Evolutionary conservation across 176 grass and related monocot genomes (phyloP).

Genomic region (Saccharum officinarum): DNA sequence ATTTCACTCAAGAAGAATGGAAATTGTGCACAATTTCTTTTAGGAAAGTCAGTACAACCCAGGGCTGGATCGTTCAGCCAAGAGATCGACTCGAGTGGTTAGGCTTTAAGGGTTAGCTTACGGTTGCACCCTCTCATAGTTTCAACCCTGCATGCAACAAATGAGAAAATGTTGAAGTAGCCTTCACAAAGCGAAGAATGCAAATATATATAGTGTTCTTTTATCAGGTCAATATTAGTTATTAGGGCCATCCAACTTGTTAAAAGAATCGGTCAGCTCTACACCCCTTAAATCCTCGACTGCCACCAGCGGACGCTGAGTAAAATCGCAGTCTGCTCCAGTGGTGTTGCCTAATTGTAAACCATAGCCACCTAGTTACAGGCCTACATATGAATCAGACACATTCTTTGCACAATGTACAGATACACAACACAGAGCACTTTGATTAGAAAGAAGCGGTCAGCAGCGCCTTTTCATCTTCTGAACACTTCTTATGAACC

Average conservation of each 20-base stretch:
- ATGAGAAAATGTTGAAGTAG: background rate
- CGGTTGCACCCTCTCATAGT: background rate
- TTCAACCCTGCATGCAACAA: background rate
- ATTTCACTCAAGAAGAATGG: too few relatives aligned
- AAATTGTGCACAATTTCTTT: too few relatives aligned
- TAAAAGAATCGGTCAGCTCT: slow-evolving; percentile 27
- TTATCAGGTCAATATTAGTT: background rate
- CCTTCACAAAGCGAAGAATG: background rate
- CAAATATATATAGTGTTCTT: background rate
- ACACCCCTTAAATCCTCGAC: background rate
- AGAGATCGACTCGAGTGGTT: background rate
- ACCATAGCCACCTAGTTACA: slow-evolving; percentile 17
- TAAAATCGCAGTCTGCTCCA: slow-evolving; percentile 37
- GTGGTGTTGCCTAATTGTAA: background rate
- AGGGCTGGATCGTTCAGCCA: background rate
- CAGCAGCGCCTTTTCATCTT: slow-evolving; percentile 51
- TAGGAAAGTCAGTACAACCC: too few relatives aligned
- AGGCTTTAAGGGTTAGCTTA: background rate
- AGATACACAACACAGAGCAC: background rate
- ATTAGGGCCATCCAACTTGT: slow-evolving; percentile 12
- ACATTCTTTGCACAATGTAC: slow-evolving; percentile 41
- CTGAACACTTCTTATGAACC: slow-evolving; percentile 75
- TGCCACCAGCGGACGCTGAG: slow-evolving; percentile 41
- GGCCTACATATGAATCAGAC: slow-evolving; percentile 30
- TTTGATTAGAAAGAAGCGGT: slow-evolving; percentile 53